Evolutionary conservation across 352 stramenopile genomes (phyloP).

Genomic region (Globisporangium carolinianum): DNA sequence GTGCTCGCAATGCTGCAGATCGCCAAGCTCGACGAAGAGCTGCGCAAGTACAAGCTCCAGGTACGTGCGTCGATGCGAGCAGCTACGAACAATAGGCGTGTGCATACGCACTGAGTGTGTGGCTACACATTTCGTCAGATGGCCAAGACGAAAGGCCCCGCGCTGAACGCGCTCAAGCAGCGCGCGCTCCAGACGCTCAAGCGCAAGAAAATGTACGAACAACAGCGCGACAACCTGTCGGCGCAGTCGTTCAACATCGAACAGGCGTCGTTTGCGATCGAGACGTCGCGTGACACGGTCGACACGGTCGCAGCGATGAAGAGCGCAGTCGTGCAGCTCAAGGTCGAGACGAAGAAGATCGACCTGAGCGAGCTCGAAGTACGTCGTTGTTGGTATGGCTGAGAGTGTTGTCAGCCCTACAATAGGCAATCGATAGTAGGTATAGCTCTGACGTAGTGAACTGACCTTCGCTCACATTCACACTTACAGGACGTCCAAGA

Average conservation of each 20-base stretch:
- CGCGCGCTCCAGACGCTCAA: constrained; percentile 83
- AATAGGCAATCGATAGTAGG: background rate
- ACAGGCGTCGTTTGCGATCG: constrained; percentile 86
- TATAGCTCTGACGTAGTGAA: background rate
- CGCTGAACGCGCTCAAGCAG: constrained; percentile 74
- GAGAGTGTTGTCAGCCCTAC: background rate
- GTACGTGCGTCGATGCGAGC: constrained; percentile 10
- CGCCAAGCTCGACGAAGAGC: constrained; percentile 71
- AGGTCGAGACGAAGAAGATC: constrained; percentile 94
- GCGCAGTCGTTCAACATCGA: constrained; percentile 87
- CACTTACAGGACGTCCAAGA: constrained; percentile 87
- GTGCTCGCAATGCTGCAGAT: constrained; percentile 30
- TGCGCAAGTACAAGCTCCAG: constrained; percentile 76
- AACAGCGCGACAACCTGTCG: constrained; percentile 69
- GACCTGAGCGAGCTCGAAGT: constrained; percentile 95
- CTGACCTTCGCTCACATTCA: background rate
- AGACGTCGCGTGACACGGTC: constrained; percentile 90
- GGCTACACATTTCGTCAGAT: constrained; percentile 30
- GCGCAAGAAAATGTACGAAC: constrained; percentile 87
- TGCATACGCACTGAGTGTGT: background rate
- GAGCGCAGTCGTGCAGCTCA: constrained; percentile 85
- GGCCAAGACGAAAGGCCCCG: constrained; percentile 61
- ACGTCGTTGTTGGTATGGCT: background rate
- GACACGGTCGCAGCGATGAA: constrained; percentile 95
- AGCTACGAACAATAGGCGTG: background rate